Conservation (phyloP, 192 early-diverging fungal genomes). For the Dispira simplex region DNA sequence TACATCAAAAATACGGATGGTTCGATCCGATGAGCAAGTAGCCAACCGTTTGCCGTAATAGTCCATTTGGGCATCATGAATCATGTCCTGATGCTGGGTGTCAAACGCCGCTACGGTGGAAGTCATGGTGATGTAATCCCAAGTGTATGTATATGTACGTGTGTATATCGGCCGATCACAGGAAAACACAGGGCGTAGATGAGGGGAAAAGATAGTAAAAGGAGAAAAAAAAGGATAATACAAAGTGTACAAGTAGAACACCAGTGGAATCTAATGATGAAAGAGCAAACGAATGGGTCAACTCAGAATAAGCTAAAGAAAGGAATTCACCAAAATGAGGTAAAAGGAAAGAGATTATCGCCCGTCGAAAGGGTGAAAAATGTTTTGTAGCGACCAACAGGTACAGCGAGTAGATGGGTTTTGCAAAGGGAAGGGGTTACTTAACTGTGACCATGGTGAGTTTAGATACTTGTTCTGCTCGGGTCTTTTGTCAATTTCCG, state of each 20-base stretch:
- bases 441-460: too few relatives aligned
- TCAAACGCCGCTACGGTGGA: conserved; percentile 34
- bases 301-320: neutral
- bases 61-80: conserved; percentile 66
- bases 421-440: too few relatives aligned
- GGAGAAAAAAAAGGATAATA: neutral
- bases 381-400: too few relatives aligned
- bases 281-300: neutral
- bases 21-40: conserved; percentile 92
- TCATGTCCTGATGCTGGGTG: conserved; percentile 34
- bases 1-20: conserved; percentile 87
- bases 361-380: too few relatives aligned
- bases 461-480: too few relatives aligned
- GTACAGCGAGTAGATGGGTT: too few relatives aligned
- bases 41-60: conserved; percentile 86
- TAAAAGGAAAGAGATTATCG: neutral
- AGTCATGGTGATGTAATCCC: neutral
- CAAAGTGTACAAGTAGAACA: neutral
- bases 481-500: too few relatives aligned
- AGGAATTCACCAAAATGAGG: neutral
- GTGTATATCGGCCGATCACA: neutral
- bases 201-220: neutral
- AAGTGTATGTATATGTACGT: neutral
- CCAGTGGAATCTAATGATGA: neutral
- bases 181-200: neutral